Base-by-base conservation (phyloP, 208 protist species). In the Leishmania martiniquensis region DNA sequence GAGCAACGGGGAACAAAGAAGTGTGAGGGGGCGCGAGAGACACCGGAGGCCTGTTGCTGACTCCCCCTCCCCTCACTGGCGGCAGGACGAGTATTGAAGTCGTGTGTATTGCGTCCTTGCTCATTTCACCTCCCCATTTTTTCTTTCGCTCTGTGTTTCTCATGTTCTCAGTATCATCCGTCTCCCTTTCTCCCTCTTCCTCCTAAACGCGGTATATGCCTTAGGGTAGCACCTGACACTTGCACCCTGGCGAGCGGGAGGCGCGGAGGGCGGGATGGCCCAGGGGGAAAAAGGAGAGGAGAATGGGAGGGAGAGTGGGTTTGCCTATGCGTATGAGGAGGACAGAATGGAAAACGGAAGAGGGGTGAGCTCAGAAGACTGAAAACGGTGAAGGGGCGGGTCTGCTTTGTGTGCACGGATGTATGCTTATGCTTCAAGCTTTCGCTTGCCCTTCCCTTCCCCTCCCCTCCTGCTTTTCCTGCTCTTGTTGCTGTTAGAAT, bases 101-200 rank as follows among this genome's bases (percentile, higher is more conserved):
- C 45, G 44, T 47, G 49, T 59, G 68, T 55, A 12, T 72, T 32
- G 44, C 22, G 42, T 44, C 67, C 89, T 17, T 78, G 78, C 13
- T 80, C 47, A 2, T 72, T 57, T 29, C 49, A 52, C 44, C 39
- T 47, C 44, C 54, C 66, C 15, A 54, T 52, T 71, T 44, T 29
- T 49, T 45, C 39, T 49, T 47, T 69, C 34, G 9, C 37, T 51
- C 25, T 49, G 13, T 51, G 12, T 20, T 12, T 54, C 22, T 52
- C 66, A 34, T 72, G 13, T 13, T 25, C 2, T 39, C 47, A 25
- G 29, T 72, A 34, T 17, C 15, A 20, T 72, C 47, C 17, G 68
- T 59, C n/a, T 42, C 47, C 47, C n/a, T 32, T 25, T 59, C n/a
- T 22, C 68, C 32, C 5, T 29, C 32, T 72, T 42, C 49, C 47